phyloP scores from a whole-genome alignment of 306 rosid species.

The Potentilla sterilis region DNA sequence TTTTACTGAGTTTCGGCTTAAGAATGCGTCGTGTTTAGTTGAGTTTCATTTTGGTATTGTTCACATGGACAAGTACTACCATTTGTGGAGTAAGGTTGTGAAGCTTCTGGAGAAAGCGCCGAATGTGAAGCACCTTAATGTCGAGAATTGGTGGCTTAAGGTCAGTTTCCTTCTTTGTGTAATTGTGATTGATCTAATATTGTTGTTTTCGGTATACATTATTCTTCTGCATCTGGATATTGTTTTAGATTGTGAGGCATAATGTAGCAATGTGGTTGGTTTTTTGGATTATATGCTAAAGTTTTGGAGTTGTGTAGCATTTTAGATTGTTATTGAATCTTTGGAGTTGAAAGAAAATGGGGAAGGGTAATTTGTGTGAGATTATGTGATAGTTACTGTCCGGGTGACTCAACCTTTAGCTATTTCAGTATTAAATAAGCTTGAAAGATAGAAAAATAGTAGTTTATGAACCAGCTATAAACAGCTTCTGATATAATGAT shows the following conservation, averaged over 20 bases:
- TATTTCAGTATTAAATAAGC: too few relatives aligned
- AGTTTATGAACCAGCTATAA: too few relatives aligned
- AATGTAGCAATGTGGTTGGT: neutral
- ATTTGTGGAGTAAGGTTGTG: neutral
- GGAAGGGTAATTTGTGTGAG: too few relatives aligned
- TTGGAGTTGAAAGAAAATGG: too few relatives aligned
- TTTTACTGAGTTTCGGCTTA: neutral
- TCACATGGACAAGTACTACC: neutral
- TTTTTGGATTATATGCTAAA: too few relatives aligned
- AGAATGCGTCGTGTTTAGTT: neutral
- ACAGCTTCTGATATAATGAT: too few relatives aligned
- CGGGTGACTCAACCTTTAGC: too few relatives aligned
- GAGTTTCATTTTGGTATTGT: neutral
- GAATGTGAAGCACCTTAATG: conserved; percentile 3
- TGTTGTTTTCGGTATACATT: neutral
- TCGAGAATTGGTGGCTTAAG: conserved; percentile 10
- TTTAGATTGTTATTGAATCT: too few relatives aligned
- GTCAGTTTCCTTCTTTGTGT: neutral
- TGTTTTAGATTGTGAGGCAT: too few relatives aligned
- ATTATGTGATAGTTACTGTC: too few relatives aligned
- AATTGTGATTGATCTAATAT: neutral
- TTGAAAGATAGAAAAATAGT: too few relatives aligned
- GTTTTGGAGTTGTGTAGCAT: too few relatives aligned
- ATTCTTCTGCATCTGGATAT: neutral
- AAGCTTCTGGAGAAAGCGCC: conserved; percentile 8